Conservation (phyloP, 148 eudicot species). For the Camellia sinensis region DNA sequence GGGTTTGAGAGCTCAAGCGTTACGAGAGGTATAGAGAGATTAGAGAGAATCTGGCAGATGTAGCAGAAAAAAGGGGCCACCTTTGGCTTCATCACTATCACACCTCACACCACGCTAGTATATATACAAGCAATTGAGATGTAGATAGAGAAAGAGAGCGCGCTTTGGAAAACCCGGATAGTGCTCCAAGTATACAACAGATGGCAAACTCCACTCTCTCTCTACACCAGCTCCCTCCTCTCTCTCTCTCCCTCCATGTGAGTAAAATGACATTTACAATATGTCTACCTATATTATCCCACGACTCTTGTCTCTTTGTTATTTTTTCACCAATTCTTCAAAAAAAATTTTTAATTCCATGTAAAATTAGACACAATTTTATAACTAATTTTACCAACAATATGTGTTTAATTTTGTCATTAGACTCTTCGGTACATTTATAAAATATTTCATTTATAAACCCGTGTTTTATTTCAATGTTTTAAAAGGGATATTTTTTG, state of each 20-base stretch:
- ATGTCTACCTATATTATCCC: neutral
- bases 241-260: slow-evolving; percentile 8
- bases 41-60: neutral
- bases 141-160: too few relatives aligned
- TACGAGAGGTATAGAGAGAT: neutral
- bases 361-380: too few relatives aligned
- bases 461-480: too few relatives aligned
- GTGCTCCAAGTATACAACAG: neutral
- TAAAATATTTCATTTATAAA: too few relatives aligned
- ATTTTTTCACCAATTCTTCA: neutral
- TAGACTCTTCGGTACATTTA: too few relatives aligned
- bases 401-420: too few relatives aligned
- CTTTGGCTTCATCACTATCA: slow-evolving; percentile 6
- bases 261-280: neutral
- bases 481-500: too few relatives aligned
- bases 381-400: too few relatives aligned
- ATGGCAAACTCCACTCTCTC: neutral
- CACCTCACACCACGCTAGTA: neutral
- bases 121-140: too few relatives aligned
- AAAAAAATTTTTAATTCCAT: too few relatives aligned
- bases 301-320: neutral
- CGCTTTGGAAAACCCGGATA: slow-evolving; percentile 6
- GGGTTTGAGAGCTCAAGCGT: slow-evolving; percentile 5
- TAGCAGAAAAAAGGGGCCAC: slow-evolving; percentile 2
- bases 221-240: neutral